These are phyloP conservation scores for Cerrena zonata DNA, from an alignment of 1,284 basidiomycete genomes.

Conservation along the genomic window DNA sequence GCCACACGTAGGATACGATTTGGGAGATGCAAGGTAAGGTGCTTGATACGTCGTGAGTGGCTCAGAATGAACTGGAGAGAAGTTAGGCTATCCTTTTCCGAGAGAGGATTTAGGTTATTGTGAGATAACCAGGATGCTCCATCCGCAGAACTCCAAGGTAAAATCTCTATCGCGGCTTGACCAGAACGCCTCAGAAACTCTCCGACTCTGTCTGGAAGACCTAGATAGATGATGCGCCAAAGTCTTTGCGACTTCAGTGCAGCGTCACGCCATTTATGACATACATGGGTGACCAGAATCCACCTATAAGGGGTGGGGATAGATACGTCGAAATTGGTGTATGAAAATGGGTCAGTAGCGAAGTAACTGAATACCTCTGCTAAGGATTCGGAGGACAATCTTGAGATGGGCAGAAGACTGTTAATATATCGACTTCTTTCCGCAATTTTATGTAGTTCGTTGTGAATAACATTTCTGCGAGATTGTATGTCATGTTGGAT, in stretches of 20 bases:
- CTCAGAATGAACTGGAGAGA: not conserved
- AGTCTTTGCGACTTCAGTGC: not conserved
- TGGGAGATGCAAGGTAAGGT: not conserved
- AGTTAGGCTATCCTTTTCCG: not conserved
- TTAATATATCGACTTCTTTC: not conserved
- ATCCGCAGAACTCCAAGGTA: too few relatives aligned
- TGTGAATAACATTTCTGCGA: not conserved
- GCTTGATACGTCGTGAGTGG: not conserved
- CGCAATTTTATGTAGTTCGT: not conserved
- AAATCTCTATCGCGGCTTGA: not conserved
- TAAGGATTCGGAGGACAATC: not conserved
- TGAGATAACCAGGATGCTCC: too few relatives aligned
- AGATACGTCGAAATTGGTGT: not conserved
- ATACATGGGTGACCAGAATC: conserved; percentile 1
- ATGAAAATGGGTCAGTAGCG: not conserved
- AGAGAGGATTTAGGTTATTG: too few relatives aligned
- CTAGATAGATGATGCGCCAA: not conserved
- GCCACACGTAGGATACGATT: not conserved
- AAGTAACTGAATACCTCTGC: not conserved
- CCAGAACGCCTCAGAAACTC: not conserved
- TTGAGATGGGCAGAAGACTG: not conserved
- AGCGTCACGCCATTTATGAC: conserved; percentile 1
- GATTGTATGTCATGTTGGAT: too few relatives aligned
- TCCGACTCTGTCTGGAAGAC: not conserved
- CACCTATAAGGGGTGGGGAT: not conserved